phyloP scores from a whole-genome alignment of 177 flowering plant genomes.

The Tripterygium wilfordii region DNA sequence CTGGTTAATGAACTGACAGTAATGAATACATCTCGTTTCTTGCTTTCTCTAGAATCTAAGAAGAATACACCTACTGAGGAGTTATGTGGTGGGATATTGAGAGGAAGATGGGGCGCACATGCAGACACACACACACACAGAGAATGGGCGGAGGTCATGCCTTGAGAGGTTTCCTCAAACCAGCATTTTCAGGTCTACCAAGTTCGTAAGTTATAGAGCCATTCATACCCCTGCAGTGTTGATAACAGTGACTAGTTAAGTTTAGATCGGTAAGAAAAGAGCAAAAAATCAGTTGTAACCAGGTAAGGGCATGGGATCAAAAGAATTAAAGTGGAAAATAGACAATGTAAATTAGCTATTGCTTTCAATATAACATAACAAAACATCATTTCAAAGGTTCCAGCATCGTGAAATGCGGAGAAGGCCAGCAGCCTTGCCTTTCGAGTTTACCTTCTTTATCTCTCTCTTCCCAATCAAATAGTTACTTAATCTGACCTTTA shows the following conservation, averaged over 20 bases:
- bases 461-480: slow-evolving; percentile 39
- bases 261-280: too few relatives aligned
- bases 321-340: too few relatives aligned
- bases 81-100: slow-evolving; percentile 31
- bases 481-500: slow-evolving; percentile 30
- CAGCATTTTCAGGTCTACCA: slow-evolving; percentile 82
- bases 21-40: slow-evolving; percentile 51
- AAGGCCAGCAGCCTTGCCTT: slow-evolving; percentile 80
- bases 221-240: slow-evolving; percentile 86
- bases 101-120: too few relatives aligned
- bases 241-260: neutral
- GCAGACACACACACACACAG: too few relatives aligned
- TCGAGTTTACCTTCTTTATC: slow-evolving; percentile 60
- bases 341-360: too few relatives aligned
- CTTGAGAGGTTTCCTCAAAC: slow-evolving; percentile 77
- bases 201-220: slow-evolving; percentile 87
- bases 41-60: slow-evolving; percentile 73
- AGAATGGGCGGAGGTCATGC: slow-evolving; percentile 31
- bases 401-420: slow-evolving; percentile 98
- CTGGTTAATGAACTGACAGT: slow-evolving; percentile 43
- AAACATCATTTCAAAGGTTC: slow-evolving; percentile 76
- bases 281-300: too few relatives aligned
- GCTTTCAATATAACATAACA: too few relatives aligned
- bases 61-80: slow-evolving; percentile 27
- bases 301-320: too few relatives aligned